Evolutionary conservation across 768 basidiomycete species (phyloP).

Genomic region (Tephrocybe sp.): DNA sequence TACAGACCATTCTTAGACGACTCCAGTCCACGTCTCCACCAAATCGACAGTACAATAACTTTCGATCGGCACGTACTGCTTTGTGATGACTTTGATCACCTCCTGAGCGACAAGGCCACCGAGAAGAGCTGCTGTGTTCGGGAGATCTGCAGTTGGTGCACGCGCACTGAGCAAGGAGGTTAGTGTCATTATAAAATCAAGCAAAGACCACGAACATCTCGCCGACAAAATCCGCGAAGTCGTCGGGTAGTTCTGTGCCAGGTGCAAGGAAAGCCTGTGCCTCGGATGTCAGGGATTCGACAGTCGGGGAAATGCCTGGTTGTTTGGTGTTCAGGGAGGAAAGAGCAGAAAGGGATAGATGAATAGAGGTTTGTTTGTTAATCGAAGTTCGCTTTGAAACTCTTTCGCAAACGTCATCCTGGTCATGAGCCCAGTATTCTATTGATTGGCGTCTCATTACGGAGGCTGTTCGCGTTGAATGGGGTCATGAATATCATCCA

Average conservation of each 20-base stretch:
- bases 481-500: not conserved
- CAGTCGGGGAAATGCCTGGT: conserved; percentile 36
- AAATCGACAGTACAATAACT: conserved; percentile 87
- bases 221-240: conserved; percentile 60
- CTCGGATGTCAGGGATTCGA: conserved; percentile 52
- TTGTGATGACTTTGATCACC: conserved; percentile 94
- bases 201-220: conserved; percentile 64
- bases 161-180: conserved; percentile 55
- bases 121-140: conserved; percentile 90
- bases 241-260: conserved; percentile 50
- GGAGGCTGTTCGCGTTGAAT: not conserved
- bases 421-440: not conserved
- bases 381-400: conserved; percentile 38
- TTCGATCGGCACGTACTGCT: conserved; percentile 90
- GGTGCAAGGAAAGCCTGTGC: conserved; percentile 52
- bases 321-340: conserved; percentile 29
- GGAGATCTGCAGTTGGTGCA: conserved; percentile 81
- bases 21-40: conserved; percentile 75
- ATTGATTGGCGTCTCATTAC: conserved; percentile 2
- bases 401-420: not conserved
- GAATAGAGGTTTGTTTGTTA: conserved; percentile 63
- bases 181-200: conserved; percentile 9
- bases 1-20: conserved; percentile 31
- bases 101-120: conserved; percentile 97
- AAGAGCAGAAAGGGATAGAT: conserved; percentile 74